Conservation (phyloP, 345 rosid genomes). For the Sisymbrium irio region DNA sequence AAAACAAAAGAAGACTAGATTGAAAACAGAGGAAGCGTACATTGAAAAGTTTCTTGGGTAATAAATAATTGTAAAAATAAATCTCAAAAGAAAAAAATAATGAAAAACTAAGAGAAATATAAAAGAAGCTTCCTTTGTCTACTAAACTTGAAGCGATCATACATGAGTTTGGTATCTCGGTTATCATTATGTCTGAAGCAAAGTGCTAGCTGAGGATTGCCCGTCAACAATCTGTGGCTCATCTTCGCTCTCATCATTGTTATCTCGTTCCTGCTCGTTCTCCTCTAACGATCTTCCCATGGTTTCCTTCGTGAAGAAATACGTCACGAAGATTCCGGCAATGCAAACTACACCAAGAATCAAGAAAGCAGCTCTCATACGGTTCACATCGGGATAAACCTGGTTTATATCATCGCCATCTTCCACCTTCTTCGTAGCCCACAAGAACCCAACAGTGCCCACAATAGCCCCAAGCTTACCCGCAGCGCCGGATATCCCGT, state of each 20-base stretch:
- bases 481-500: slow-evolving; percentile 66
- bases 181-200: slow-evolving; percentile 9
- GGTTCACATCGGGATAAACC: slow-evolving; percentile 8
- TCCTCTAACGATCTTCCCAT: slow-evolving; percentile 73
- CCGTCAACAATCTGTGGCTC: slow-evolving; percentile 20
- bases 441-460: slow-evolving; percentile 56
- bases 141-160: slow-evolving; percentile 6
- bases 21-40: not conserved
- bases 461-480: slow-evolving; percentile 82
- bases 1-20: not conserved
- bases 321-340: slow-evolving; percentile 46
- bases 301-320: slow-evolving; percentile 51
- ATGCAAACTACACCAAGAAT: slow-evolving; percentile 52
- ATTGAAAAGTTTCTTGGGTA: slow-evolving; percentile 4
- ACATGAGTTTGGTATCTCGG: not conserved
- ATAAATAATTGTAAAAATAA: not conserved
- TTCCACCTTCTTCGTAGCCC: slow-evolving; percentile 37
- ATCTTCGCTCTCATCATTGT: not conserved
- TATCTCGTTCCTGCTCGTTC: slow-evolving; percentile 39
- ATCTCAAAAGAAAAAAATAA: not conserved
- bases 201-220: slow-evolving; percentile 23
- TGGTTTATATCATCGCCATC: not conserved
- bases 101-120: not conserved
- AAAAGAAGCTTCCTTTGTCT: not conserved
- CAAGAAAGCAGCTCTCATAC: slow-evolving; percentile 43